Base-by-base conservation (phyloP, 148 eudicot genomes). In the Vaccinium myrtillus region DNA sequence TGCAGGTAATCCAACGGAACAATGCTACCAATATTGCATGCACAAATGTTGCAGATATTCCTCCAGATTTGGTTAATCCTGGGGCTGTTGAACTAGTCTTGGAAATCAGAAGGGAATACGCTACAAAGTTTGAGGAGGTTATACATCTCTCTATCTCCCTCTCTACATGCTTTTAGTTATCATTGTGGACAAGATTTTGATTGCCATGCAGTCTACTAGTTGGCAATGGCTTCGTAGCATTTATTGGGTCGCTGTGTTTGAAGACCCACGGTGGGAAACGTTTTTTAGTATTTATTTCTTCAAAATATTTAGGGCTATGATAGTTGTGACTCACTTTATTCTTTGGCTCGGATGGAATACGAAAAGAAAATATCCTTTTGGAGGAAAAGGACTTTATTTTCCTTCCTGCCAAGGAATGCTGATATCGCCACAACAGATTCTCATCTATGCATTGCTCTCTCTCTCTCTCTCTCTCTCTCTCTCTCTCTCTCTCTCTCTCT, bases 31-130 rank as follows among this genome's bases (percentile, higher is more conserved):
- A 84, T 36, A 81, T 82, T 76, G 39, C 86, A 78, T 74, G 83
- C 82, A 53, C 84, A 70, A 86, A 84, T 83, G 74, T 89, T 84
- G 87, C 90, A 78, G 92, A 90, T 87, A 71, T 88, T 75, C 84
- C 89, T 70, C 90, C 91, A 55, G 94, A 92, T 75, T 79, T 88
- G 88, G 93, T 88, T 81, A 89, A 91, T 79, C 86, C 91, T 32
- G 89, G 91, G 77, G 89, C 89, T 83, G 86, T 88, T 85, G 95
- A 91, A 80, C 81, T 92, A 70, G 88, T 91, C 53, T 82, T 81
- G n/a, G 98, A 93, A 79, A 89, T 92, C 84, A 90, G 96, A 92
- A 93, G 91, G 90, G 98, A 96, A 85, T 96, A 91, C 81, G 91
- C 91, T 54, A 87, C 86, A 86, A 93, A 94, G 87, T 91, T 94